These are phyloP conservation scores for Agaricus sinodeliciosus DNA, from an alignment of 768 basidiomycete species.

Conservation along the genomic window DNA sequence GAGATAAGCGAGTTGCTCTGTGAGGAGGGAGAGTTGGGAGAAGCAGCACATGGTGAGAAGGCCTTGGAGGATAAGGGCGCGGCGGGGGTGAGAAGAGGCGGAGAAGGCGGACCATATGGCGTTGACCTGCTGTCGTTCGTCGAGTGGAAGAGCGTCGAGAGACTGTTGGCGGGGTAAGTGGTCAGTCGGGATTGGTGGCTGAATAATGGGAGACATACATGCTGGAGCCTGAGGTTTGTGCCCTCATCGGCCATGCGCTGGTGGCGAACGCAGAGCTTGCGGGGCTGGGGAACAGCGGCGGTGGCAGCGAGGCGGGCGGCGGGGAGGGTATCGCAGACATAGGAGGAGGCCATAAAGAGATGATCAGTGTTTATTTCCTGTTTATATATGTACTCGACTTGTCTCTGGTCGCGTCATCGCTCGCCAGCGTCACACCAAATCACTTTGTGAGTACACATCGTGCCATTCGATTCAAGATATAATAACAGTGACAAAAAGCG, in stretches of 20 bases:
- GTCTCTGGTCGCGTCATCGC: conserved; percentile 34
- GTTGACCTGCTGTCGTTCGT: conserved; percentile 84
- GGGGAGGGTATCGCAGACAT: conserved; percentile 70
- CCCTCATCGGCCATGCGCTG: conserved; percentile 97
- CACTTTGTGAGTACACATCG: conserved; percentile 19
- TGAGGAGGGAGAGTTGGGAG: conserved; percentile 93
- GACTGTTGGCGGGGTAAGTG: conserved; percentile 45
- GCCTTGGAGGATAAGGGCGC: conserved; percentile 92
- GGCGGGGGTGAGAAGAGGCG: conserved; percentile 82
- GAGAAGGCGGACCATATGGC: conserved; percentile 97
- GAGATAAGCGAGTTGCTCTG: conserved; percentile 84
- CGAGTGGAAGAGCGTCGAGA: conserved; percentile 79
- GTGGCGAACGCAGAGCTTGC: conserved; percentile 85
- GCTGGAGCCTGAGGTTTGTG: conserved; percentile 86
- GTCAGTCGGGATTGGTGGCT: conserved; percentile 1
- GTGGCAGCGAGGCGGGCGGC: conserved; percentile 44
- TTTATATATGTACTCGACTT: not conserved
- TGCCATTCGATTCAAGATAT: conserved; percentile 39
- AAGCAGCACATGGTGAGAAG: conserved; percentile 99
- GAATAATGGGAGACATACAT: conserved; percentile 40
- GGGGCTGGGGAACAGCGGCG: conserved; percentile 2
- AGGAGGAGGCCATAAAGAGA: conserved; percentile 23
- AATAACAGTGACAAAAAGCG: conserved; percentile 23
- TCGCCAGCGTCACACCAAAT: conserved; percentile 13
- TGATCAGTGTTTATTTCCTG: not conserved